phyloP scores from a whole-genome alignment of 2,329 filamentous ascomycete genomes.

The Claviceps cyperi region DNA sequence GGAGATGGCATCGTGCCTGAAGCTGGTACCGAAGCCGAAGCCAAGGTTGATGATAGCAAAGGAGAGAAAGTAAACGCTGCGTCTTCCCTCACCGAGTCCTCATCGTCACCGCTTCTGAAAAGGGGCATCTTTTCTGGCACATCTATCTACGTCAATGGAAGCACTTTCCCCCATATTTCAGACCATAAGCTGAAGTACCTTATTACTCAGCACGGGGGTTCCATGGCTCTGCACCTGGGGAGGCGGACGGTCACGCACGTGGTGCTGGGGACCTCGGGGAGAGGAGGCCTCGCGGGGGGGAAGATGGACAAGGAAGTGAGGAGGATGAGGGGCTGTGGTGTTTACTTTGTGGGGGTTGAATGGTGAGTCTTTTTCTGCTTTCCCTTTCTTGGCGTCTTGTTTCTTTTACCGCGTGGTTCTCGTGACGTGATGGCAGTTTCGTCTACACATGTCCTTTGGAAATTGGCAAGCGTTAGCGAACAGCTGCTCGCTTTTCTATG shows the following conservation, averaged over 20 bases:
- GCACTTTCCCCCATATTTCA: slow-evolving; percentile 64
- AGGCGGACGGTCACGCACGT: slow-evolving; percentile 73
- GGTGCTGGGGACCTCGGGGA: slow-evolving; percentile 54
- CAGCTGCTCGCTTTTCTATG: no score
- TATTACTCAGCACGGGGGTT: slow-evolving; percentile 59
- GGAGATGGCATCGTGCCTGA: no score
- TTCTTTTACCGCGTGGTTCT: not conserved
- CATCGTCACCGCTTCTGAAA: not conserved
- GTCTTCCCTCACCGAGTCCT: no score
- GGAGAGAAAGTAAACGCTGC: no score
- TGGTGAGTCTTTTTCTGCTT: slow-evolving; percentile 39
- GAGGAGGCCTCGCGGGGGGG: slow-evolving; percentile 59
- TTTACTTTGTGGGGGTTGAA: slow-evolving; percentile 69
- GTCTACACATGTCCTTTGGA: no score
- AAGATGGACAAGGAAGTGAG: slow-evolving; percentile 75
- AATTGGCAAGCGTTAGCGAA: no score
- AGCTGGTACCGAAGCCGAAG: no score
- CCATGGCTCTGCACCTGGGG: slow-evolving; percentile 54
- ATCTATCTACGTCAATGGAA: slow-evolving; percentile 76
- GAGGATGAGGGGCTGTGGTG: slow-evolving; percentile 48
- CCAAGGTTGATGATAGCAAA: no score
- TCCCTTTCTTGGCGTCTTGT: slow-evolving; percentile 5
- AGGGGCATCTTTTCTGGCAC: slow-evolving; percentile 51
- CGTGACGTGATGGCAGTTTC: no score
- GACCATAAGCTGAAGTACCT: slow-evolving; percentile 77